Evolutionary conservation across 192 early-diverging fungal genomes (phyloP), one percentile per base, ranked within the genome.

Genomic region (Backusella mclennaniae): DNA sequence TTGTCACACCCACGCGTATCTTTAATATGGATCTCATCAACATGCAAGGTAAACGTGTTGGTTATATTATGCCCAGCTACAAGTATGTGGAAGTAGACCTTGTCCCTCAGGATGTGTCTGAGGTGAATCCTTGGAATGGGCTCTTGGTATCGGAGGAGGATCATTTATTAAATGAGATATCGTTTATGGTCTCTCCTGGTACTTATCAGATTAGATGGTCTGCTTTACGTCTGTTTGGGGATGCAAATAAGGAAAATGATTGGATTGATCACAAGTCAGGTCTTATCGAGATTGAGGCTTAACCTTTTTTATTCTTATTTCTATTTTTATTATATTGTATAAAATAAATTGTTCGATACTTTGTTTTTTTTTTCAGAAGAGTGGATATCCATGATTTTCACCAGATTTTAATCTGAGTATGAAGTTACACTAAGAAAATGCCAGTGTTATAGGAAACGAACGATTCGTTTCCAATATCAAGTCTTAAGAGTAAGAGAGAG

Each of bases 201-300:
- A 72, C 69, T 7, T 84, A 84, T 33, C 49, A 41, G 17, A 67
- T 84, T 35, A 67, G 42, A 7, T 73, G 75, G 53, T 75, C 73
- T 68, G 79, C 79, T 52, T 71, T 84, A 21, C 73, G 77, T 26
- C 35, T 80, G n/a, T 69, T 84, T 35, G 82, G 82, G 26, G 77
- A 84, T 46, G 66, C 52, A 19, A 66, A 74, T 17, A 75, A 69
- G 53, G 15, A 38, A 17, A 35, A 52, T 35, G 80, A 82, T 38
- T 82, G 44, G 53, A 73, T 78, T 29, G 26, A 19, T 44, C 69
- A 68, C 52, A 49, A 29, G 3, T 74, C 80, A 12, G 68, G 76
- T 42, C 68, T n/a, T 44, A 81, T 81, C 35, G 46, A 56, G 5
- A 66, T 78, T 8, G 69, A 73, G 21, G 66, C 73, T 53, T 78